A percentile compares a stretch with the other conserved stretches of the same genome.
Conservation (phyloP, 140 eudicot genomes). For the Senecio squalidus region DNA sequence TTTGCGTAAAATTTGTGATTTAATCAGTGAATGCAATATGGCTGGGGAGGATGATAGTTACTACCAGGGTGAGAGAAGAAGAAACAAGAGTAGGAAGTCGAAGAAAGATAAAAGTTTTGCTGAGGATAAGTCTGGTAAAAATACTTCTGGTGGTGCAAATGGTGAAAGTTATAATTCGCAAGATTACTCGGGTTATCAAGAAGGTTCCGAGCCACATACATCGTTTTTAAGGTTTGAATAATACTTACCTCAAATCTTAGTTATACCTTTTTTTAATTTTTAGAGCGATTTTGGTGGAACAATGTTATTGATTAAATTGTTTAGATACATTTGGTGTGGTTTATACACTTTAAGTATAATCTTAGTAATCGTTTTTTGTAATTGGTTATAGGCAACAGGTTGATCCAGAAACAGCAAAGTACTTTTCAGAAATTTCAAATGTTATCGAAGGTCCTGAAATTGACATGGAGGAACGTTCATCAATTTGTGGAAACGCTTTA, state of each 20-base stretch:
- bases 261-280: neutral
- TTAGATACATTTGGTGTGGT: no score
- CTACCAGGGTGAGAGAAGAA: slow-evolving; percentile 30
- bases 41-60: slow-evolving; percentile 24
- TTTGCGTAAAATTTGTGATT: slow-evolving; percentile 21
- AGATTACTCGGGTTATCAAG: slow-evolving; percentile 30
- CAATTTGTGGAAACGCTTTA: slow-evolving; percentile 82
- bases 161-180: slow-evolving; percentile 20
- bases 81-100: slow-evolving; percentile 54
- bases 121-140: slow-evolving; percentile 26
- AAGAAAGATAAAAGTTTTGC: slow-evolving; percentile 35
- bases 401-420: slow-evolving; percentile 69
- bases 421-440: slow-evolving; percentile 70
- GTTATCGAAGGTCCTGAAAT: slow-evolving; percentile 66
- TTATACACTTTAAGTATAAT: neutral
- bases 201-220: slow-evolving; percentile 35
- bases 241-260: neutral
- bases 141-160: slow-evolving; percentile 27
- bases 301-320: no score
- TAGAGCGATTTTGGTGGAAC: neutral
- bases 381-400: slow-evolving; percentile 54
- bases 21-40: slow-evolving; percentile 16
- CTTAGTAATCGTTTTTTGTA: neutral
- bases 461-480: slow-evolving; percentile 66
- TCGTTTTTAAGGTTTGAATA: slow-evolving; percentile 61